Evolutionary conservation across 208 protist species (phyloP), one percentile per base, ranked within the genome.

Genomic region (Naegleria lovaniensis): DNA sequence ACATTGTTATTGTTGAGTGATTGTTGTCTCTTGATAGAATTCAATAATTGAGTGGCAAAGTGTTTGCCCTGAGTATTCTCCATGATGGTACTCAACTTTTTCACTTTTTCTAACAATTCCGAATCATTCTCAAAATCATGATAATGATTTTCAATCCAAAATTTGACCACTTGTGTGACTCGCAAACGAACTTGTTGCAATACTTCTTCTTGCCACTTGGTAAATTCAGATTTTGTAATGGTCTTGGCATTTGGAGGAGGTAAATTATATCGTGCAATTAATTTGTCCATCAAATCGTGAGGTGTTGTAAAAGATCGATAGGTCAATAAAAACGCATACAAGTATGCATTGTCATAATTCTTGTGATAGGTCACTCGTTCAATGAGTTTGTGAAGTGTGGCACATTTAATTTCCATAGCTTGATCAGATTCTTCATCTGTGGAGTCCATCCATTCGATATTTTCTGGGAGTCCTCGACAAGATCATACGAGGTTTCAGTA

Each of bases 101-200:
- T 41, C 7, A 89, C 41, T 29, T 67, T 52, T 19, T 58, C 48
- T 52, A 90, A 40, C 25, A 90, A 83, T 19, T 67, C 48, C 3
- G 19, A 29, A 59, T 88, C 83, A 83, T 75, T 43, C 22, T 85
- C 89, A 83, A 90, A 90, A 29, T 90, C 89, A 90, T 90, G 59
- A 90, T 43, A 90, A 41, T 90, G 83, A 41, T 90, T 90, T 59
- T 90, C 89, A 39, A 90, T 33, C 89, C 89, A 90, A 29, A 25
- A 75, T 43, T 90, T 90, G 19, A 90, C 25, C 5, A 87, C 11
- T 85, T 90, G 40, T 22, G 48, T 75, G 6, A 90, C 55, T 75
- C 51, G 6, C 0, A 90, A 29, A 75, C 89, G 52, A 19, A 83
- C 36, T 40, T 85, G 22, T 39, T 85, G 22, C 40, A 90, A 90